Evolutionary conservation across 805 yeast genomes (phyloP).

Genomic region (Dipodascopsis uninucleata): DNA sequence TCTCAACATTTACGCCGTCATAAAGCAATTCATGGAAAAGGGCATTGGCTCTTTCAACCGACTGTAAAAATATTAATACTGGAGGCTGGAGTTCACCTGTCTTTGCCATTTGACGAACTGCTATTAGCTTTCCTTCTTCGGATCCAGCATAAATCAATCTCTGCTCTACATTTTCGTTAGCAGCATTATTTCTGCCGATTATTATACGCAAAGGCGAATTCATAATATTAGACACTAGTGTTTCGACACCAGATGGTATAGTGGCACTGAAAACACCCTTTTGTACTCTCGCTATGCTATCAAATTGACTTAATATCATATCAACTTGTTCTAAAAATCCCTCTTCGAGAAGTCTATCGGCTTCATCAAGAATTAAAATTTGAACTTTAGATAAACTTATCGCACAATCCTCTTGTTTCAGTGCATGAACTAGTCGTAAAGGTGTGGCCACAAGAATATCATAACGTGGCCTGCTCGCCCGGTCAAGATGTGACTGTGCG

Average conservation of each 20-base stretch:
- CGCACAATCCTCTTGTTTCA: no score
- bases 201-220: conserved; percentile 77
- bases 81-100: conserved; percentile 87
- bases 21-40: conserved; percentile 87
- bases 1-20: conserved; percentile 90
- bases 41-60: conserved; percentile 91
- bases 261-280: conserved; percentile 93
- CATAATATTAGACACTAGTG: conserved; percentile 82
- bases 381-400: conserved; percentile 62
- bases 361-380: conserved; percentile 86
- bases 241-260: conserved; percentile 88
- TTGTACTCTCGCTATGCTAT: conserved; percentile 49
- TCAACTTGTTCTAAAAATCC: conserved; percentile 89
- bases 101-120: conserved; percentile 81
- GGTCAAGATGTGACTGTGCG: conserved; percentile 52
- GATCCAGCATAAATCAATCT: conserved; percentile 80
- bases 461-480: conserved; percentile 57
- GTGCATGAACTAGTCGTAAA: conserved; percentile 73
- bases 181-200: conserved; percentile 75
- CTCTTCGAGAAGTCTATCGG: conserved; percentile 87
- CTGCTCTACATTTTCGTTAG: conserved; percentile 78
- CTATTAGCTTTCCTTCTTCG: conserved; percentile 92
- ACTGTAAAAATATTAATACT: conserved; percentile 83
- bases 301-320: conserved; percentile 54
- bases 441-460: conserved; percentile 89